Evolutionary conservation across 495 filamentous ascomycete genomes (phyloP), one percentile per base, ranked within the genome.

Genomic region (Xylona heveae): DNA sequence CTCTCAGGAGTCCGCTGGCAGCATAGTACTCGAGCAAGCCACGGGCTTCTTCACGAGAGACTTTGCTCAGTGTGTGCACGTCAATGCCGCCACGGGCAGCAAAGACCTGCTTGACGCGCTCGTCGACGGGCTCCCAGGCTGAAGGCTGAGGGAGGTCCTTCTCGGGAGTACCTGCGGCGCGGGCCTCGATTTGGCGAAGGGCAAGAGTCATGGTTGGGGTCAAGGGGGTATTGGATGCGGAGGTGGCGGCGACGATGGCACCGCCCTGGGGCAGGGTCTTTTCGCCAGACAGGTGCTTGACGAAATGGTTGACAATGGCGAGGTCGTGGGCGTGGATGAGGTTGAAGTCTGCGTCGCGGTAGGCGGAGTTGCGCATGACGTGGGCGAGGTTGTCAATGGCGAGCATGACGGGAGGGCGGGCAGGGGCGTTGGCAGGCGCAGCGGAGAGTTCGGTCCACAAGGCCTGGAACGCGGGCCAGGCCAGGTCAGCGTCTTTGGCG

Each of bases 21-120:
- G 79, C 84, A 55, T 82, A 95, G 53, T 94, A 95, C 59, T 94
- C 88, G 68, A 95, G 68, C 41, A 88, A 57, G 1, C 66, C 62
- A 33, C 76, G 66, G 23, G 84, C 71, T 55, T 95, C 84, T 15
- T 57, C 52, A 47, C 69, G 79, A 34, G 57, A 76, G 37, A 94
- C 34, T 3, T 78, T 74, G 18, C 54, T 54, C 16, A 91, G 42
- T 8, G 55, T 52, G 28, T 69, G 12, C 1, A 68, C 44, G 25
- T 51, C 41, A 8, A 59, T 58, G 18, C 42, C 50, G 6, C 38
- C 38, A 13, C 38, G 39, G 24, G 35, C 37, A 33, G 54, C 47
- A 44, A 74, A 50, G 5, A 54, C 45, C 0, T 60, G 55, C 25
- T 71, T 39, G 14, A 80, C 69, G 16, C 79, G 64, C 36, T 59